Conservation (phyloP, 352 stramenopile genomes). For the Phytophthora citricola region DNA sequence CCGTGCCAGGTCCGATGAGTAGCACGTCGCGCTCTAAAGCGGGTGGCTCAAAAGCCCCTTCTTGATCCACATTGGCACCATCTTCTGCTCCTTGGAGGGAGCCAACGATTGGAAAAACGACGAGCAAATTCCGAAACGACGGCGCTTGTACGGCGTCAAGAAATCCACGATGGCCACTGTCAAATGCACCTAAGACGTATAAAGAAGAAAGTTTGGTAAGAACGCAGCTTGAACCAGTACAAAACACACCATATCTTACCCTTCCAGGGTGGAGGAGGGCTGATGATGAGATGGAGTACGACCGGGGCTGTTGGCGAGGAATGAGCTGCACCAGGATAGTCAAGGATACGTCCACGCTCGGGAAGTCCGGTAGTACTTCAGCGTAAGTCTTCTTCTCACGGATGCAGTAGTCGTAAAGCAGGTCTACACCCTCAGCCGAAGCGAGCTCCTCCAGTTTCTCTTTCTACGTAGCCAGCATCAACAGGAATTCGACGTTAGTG, state of each 20-base stretch:
- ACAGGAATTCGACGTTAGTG: slow-evolving; percentile 17
- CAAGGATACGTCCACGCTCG: slow-evolving; percentile 72
- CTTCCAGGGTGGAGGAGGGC: slow-evolving; percentile 57
- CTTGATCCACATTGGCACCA: slow-evolving; percentile 89
- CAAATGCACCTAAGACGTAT: slow-evolving; percentile 60
- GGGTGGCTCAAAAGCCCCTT: slow-evolving; percentile 72
- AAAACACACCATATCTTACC: slow-evolving; percentile 21
- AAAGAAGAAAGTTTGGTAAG: slow-evolving; percentile 11
- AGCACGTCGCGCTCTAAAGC: slow-evolving; percentile 63
- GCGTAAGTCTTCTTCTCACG: slow-evolving; percentile 92
- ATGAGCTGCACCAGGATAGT: slow-evolving; percentile 85
- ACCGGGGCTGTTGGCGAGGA: slow-evolving; percentile 83
- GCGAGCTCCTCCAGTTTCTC: slow-evolving; percentile 93
- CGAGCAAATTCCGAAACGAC: slow-evolving; percentile 85
- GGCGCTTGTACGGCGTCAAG: slow-evolving; percentile 90
- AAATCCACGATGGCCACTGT: slow-evolving; percentile 92
- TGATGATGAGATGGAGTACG: slow-evolving; percentile 94
- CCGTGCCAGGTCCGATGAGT: slow-evolving; percentile 92
- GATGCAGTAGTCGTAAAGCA: slow-evolving; percentile 95
- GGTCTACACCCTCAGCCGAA: slow-evolving; percentile 87
- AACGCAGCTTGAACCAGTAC: not conserved
- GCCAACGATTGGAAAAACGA: slow-evolving; percentile 75
- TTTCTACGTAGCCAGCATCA: slow-evolving; percentile 44
- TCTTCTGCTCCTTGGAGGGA: slow-evolving; percentile 38
- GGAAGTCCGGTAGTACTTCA: slow-evolving; percentile 90